Evolutionary conservation across 257 asterid genomes (phyloP).

Genomic region (Scutellaria galericulata): DNA sequence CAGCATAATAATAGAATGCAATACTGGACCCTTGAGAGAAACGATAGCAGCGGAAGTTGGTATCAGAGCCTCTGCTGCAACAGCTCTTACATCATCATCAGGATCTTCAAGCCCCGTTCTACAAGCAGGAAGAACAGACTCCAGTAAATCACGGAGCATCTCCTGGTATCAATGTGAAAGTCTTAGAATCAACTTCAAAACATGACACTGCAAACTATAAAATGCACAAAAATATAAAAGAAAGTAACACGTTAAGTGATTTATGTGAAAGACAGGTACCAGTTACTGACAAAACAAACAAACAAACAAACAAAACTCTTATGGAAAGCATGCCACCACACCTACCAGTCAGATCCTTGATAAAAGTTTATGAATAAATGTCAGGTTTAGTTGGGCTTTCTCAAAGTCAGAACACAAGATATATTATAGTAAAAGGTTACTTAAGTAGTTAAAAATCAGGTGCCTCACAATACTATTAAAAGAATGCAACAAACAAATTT

Average conservation of each 20-base stretch:
- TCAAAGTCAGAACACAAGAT: slow-evolving; percentile 6
- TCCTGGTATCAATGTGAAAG: slow-evolving; percentile 59
- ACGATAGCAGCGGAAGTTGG: slow-evolving; percentile 91
- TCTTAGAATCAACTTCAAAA: slow-evolving; percentile 33
- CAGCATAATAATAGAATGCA: slow-evolving; percentile 89
- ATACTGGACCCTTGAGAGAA: slow-evolving; percentile 67
- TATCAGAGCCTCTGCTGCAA: slow-evolving; percentile 95
- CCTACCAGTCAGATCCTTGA: background rate
- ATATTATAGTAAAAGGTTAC: slow-evolving; percentile 7
- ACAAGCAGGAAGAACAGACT: slow-evolving; percentile 86
- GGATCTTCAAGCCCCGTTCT: slow-evolving; percentile 98
- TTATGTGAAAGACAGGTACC: background rate
- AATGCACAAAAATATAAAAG: slow-evolving; percentile 12
- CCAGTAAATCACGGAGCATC: slow-evolving; percentile 83
- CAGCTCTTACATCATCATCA: slow-evolving; percentile 99
- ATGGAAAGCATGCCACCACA: background rate
- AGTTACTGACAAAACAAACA: too few species aligned
- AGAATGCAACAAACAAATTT: slow-evolving; percentile 17
- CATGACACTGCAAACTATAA: slow-evolving; percentile 30
- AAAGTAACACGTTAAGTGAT: background rate
- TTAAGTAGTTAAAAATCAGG: slow-evolving; percentile 5
- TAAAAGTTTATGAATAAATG: slow-evolving; percentile 18
- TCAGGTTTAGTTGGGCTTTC: slow-evolving; percentile 4
- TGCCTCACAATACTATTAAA: slow-evolving; percentile 4
- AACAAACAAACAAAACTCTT: background rate